Conservation (phyloP, 495 filamentous ascomycete species). For the Xylaria telfairii region DNA sequence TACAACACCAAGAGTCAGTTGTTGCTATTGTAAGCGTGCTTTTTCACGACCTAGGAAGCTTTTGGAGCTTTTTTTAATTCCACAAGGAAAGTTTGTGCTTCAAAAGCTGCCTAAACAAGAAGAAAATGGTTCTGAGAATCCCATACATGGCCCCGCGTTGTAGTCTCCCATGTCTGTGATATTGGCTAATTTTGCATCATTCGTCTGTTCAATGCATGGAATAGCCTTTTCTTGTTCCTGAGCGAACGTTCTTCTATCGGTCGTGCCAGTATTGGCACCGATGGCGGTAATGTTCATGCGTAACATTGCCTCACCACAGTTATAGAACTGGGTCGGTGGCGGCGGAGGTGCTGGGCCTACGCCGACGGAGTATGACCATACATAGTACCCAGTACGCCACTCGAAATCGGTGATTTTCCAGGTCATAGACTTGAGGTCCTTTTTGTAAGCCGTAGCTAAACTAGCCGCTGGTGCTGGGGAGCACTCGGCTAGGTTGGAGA, state of each 20-base stretch:
- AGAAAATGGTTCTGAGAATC: too few species aligned
- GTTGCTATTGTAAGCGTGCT: too few species aligned
- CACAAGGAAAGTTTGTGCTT: too few species aligned
- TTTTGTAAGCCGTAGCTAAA: not conserved
- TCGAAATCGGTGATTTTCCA: slow-evolving; percentile 11
- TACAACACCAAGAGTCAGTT: too few species aligned
- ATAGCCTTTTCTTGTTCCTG: not conserved
- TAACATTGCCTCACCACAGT: slow-evolving; percentile 14
- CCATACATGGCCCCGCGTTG: slow-evolving; percentile 6
- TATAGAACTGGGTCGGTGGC: slow-evolving; percentile 14
- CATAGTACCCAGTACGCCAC: slow-evolving; percentile 6
- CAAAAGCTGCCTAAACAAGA: too few species aligned
- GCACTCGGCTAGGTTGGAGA: not conserved
- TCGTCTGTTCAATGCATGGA: slow-evolving; percentile 16
- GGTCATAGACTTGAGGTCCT: not conserved
- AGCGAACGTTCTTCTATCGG: not conserved
- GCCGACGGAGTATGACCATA: slow-evolving; percentile 1
- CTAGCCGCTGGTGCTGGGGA: not conserved
- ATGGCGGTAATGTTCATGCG: slow-evolving; percentile 9
- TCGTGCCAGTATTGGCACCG: too few species aligned
- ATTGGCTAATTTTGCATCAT: slow-evolving; percentile 17
- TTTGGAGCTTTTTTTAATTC: too few species aligned
- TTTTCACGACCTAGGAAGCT: too few species aligned
- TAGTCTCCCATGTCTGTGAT: slow-evolving; percentile 16
- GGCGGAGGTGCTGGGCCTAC: slow-evolving; percentile 16